Conservation (phyloP, 805 yeast genomes). For the Sporopachydermia lactativora region DNA sequence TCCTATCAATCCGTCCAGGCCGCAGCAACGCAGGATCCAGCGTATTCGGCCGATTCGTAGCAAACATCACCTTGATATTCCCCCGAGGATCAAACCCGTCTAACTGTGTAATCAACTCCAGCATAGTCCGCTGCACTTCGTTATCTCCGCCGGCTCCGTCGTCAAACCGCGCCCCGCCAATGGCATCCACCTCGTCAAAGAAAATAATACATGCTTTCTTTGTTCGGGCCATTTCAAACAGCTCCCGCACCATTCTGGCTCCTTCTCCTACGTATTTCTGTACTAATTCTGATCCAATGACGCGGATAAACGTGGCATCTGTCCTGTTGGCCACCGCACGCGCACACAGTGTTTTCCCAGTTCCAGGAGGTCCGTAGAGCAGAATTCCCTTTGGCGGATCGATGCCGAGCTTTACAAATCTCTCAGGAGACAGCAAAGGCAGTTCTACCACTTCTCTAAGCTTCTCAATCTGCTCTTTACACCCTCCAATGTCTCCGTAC, state of each 20-base stretch:
- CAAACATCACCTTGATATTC: conserved; percentile 98
- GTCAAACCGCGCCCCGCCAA: conserved; percentile 99
- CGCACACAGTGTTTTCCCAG: conserved; percentile 97
- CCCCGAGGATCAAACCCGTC: conserved; percentile 99
- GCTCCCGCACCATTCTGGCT: conserved; percentile 97
- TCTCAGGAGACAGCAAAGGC: conserved; percentile 87
- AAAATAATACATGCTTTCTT: conserved; percentile 96
- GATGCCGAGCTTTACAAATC: conserved; percentile 92
- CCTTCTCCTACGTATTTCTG: conserved; percentile 99
- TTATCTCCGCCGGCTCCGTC: conserved; percentile 99
- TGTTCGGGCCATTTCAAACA: conserved; percentile 97
- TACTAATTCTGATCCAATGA: conserved; percentile 95
- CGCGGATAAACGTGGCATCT: conserved; percentile 96
- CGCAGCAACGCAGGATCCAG: conserved; percentile 94
- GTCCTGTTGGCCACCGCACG: conserved; percentile 99
- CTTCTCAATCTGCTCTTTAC: conserved; percentile 96
- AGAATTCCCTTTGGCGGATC: conserved; percentile 98
- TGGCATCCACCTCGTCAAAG: conserved; percentile 97
- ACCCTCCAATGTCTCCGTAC: conserved; percentile 96
- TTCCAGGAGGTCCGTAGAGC: conserved; percentile 96
- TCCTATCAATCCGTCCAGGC: conserved; percentile 98
- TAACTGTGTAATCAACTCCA: conserved; percentile 92
- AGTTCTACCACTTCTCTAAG: conserved; percentile 91
- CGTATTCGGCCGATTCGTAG: conserved; percentile 96
- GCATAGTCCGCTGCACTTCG: conserved; percentile 98